These are phyloP conservation scores for Linum lewisii DNA, from an alignment of 345 rosid species.

Conservation along the genomic window DNA sequence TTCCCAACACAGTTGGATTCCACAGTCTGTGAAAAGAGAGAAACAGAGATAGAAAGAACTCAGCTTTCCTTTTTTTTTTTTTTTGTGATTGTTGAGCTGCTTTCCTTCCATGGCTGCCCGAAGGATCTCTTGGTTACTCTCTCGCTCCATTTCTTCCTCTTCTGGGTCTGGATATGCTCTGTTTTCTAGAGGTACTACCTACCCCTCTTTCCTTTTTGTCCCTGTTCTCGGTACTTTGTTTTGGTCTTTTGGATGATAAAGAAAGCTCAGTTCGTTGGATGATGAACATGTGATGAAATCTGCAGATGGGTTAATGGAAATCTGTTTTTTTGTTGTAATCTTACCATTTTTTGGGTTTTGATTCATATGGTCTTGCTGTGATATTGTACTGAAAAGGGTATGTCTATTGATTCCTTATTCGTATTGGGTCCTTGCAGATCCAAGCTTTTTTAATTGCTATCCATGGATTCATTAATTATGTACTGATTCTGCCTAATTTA, in stretches of 20 bases:
- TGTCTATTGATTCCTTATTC: background rate
- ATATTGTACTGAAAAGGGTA: background rate
- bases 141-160: slow-evolving; percentile 42
- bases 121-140: slow-evolving; percentile 36
- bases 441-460: background rate
- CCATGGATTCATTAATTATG: background rate
- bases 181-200: slow-evolving; percentile 26
- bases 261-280: too few species aligned
- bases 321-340: background rate
- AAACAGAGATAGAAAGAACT: background rate
- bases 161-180: slow-evolving; percentile 19
- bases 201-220: background rate
- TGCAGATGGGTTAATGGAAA: too few species aligned
- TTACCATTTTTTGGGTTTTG: too few species aligned
- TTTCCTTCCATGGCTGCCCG: slow-evolving; percentile 37
- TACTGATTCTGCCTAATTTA: too few species aligned
- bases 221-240: background rate
- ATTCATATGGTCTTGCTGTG: background rate
- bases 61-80: background rate
- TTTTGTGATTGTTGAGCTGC: background rate
- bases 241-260: background rate
- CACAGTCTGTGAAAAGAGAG: background rate
- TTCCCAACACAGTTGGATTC: too few species aligned
- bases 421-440: background rate
- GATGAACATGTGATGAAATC: too few species aligned